Percentiles rank a stretch among this genome's conserved stretches.
Evolutionary conservation across 495 filamentous ascomycete species (phyloP).

Genomic region (Durotheca rogersii): DNA sequence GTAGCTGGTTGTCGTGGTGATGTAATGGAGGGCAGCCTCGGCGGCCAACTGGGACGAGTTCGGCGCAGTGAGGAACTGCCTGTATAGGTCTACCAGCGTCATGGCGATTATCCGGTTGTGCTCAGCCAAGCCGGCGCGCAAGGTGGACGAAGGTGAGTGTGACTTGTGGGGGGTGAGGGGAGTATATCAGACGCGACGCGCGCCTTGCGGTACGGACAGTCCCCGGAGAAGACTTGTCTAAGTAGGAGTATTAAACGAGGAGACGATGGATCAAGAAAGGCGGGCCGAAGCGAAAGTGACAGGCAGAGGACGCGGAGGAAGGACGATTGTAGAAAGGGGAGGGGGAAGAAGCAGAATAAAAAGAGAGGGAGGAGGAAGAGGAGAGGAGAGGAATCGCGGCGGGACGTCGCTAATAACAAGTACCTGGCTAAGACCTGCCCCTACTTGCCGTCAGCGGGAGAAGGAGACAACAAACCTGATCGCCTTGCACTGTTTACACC

Average conservation of each 20-base stretch:
- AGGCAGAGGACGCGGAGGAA: background rate
- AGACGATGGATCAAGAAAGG: no score
- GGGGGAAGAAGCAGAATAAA: background rate
- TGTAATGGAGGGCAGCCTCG: slow-evolving; percentile 82
- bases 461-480: slow-evolving; percentile 19
- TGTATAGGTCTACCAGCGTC: slow-evolving; percentile 71
- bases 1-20: slow-evolving; percentile 80
- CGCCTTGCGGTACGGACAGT: no score
- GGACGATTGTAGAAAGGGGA: background rate
- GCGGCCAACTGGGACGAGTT: slow-evolving; percentile 62
- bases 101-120: slow-evolving; percentile 39
- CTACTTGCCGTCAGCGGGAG: no score
- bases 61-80: slow-evolving; percentile 74
- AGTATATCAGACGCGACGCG: slow-evolving; percentile 5
- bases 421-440: no score
- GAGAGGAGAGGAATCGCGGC: slow-evolving; percentile 11
- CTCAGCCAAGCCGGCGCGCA: slow-evolving; percentile 8
- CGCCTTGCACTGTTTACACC: slow-evolving; percentile 25
- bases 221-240: no score
- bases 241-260: no score
- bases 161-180: slow-evolving; percentile 1
- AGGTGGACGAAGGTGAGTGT: background rate
- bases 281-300: background rate
- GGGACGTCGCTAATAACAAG: slow-evolving; percentile 16
- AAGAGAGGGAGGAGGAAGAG: background rate